These are phyloP conservation scores for Wickerhamomyces subpelliculosus DNA, from an alignment of 805 yeast species.

Conservation along the genomic window DNA sequence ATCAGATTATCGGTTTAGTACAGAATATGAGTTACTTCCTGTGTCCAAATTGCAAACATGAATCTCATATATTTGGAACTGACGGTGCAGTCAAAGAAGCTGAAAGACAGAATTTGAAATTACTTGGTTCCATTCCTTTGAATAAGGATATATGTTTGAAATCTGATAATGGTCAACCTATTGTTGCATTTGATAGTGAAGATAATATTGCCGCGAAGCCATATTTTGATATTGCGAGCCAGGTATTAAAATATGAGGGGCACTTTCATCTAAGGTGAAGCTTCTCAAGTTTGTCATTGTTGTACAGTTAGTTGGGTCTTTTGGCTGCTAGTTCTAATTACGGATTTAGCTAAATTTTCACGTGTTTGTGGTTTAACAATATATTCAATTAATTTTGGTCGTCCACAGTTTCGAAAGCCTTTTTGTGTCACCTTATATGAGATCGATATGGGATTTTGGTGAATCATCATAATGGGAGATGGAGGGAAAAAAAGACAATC, in stretches of 20 bases:
- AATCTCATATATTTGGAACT: conserved; percentile 66
- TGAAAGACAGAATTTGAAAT: conserved; percentile 35
- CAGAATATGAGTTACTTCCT: conserved; percentile 76
- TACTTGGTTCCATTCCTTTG: conserved; percentile 66
- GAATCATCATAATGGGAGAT: too few species aligned
- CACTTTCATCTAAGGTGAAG: neutral
- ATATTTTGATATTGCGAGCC: conserved; percentile 43
- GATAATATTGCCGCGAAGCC: conserved; percentile 31
- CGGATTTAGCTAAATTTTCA: too few species aligned
- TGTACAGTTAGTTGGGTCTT: too few species aligned
- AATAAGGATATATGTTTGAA: conserved; percentile 49
- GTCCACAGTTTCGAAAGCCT: too few species aligned
- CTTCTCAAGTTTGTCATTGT: neutral
- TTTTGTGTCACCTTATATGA: too few species aligned
- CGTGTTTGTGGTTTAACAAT: too few species aligned
- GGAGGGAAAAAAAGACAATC: too few species aligned
- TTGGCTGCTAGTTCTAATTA: too few species aligned
- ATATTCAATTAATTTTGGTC: too few species aligned
- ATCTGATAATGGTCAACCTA: conserved; percentile 62
- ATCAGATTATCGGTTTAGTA: conserved; percentile 55
- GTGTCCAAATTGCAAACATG: conserved; percentile 73
- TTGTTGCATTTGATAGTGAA: conserved; percentile 39
- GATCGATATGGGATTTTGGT: too few species aligned
- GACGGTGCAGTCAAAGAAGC: conserved; percentile 50
- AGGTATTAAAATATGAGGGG: conserved; percentile 15